These are phyloP conservation scores for Rhododendron mucronatum DNA, from an alignment of 148 eudicot genomes.

Conservation along the genomic window DNA sequence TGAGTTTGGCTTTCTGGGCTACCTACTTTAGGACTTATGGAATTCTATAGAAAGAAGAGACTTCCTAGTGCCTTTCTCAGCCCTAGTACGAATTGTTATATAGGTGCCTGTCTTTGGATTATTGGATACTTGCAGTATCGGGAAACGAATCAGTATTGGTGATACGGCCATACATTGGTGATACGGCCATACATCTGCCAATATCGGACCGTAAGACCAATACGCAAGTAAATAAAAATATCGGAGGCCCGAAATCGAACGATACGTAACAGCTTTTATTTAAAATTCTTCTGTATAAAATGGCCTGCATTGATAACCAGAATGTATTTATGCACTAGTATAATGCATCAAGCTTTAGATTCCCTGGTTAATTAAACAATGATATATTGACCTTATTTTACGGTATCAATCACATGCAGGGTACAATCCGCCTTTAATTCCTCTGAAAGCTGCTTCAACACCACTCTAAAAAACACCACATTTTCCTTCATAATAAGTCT, in stretches of 20 bases:
- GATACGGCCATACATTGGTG: neutral
- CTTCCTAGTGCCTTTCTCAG: no score
- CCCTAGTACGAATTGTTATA: no score
- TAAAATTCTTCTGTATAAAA: neutral
- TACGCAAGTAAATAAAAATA: neutral
- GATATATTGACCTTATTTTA: neutral
- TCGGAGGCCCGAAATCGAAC: no score
- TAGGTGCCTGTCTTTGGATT: neutral
- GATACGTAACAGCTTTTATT: neutral
- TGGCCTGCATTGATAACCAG: neutral
- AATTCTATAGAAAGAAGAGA: no score
- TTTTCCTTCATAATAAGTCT: neutral
- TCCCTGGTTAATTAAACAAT: neutral
- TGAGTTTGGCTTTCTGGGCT: neutral
- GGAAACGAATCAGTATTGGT: no score
- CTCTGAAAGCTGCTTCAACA: neutral
- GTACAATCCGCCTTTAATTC: neutral
- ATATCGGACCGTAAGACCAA: no score
- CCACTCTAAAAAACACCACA: neutral
- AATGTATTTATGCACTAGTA: neutral
- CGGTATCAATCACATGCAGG: neutral
- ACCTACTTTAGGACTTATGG: neutral
- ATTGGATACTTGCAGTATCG: neutral
- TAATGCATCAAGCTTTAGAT: neutral
- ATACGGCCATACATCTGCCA: neutral